A percentile compares a stretch with the other conserved stretches of the same genome.
These are phyloP conservation scores for Fusarium sp. DNA, from an alignment of 2,329 filamentous ascomycete species.

Conservation along the genomic window DNA sequence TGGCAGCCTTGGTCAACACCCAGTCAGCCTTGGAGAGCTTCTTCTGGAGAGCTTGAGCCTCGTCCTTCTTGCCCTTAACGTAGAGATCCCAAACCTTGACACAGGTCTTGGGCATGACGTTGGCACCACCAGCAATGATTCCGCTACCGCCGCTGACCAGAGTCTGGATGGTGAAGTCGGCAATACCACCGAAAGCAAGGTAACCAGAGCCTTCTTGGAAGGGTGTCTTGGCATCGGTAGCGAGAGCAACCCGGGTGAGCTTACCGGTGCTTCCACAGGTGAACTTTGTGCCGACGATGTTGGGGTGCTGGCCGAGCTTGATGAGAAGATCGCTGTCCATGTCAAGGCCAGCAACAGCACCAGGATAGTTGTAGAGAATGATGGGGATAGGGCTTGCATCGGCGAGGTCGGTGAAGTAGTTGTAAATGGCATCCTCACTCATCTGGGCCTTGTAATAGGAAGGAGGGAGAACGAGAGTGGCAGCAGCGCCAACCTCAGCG, in stretches of 20 bases:
- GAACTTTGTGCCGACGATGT: conserved; percentile 91
- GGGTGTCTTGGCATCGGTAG: conserved; percentile 77
- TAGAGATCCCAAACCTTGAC: conserved; percentile 83
- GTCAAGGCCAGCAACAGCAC: conserved; percentile 86
- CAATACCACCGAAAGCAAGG: conserved; percentile 89
- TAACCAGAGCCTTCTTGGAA: conserved; percentile 71
- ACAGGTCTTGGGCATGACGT: conserved; percentile 86
- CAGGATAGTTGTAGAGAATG: conserved; percentile 91
- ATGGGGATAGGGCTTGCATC: conserved; percentile 81
- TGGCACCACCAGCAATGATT: conserved; percentile 87
- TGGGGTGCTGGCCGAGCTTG: conserved; percentile 80
- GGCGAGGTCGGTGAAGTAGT: conserved; percentile 81
- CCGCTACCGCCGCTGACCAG: conserved; percentile 82
- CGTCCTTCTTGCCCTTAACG: conserved; percentile 76
- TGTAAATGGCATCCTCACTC: conserved; percentile 77
- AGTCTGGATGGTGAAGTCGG: conserved; percentile 88
- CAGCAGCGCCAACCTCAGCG: conserved; percentile 78
- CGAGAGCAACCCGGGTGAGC: conserved; percentile 82
- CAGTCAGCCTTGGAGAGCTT: conserved; percentile 83
- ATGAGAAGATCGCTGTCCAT: conserved; percentile 91
- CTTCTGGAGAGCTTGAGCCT: conserved; percentile 81
- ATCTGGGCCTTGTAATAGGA: conserved; percentile 85
- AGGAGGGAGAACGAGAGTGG: conserved; percentile 81
- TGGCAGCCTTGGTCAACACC: conserved; percentile 84
- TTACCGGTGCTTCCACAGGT: conserved; percentile 93